These are phyloP conservation scores for Fusarium sacchari DNA, from an alignment of 2,329 filamentous ascomycete species.

Conservation along the genomic window DNA sequence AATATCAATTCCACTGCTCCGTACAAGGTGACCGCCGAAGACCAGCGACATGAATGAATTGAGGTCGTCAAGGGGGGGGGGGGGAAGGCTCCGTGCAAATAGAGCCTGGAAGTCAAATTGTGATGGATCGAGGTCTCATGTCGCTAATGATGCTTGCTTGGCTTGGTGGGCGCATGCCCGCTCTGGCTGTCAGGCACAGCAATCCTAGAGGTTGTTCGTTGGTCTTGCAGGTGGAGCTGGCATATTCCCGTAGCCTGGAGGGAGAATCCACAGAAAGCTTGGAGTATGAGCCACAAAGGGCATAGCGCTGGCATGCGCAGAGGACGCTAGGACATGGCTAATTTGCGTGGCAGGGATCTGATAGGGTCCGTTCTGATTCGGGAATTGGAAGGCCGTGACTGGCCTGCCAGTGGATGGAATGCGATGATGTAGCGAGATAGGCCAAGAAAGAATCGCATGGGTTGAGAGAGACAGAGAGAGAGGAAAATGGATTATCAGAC, in stretches of 20 bases:
- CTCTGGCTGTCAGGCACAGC: constrained; percentile 36
- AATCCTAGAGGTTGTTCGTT: constrained; percentile 26
- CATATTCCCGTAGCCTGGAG: constrained; percentile 4
- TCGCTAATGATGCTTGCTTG: constrained; percentile 23
- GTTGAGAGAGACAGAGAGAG: neutral
- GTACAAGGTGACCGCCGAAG: neutral
- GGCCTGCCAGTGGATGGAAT: constrained; percentile 37
- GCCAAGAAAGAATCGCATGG: constrained; percentile 29
- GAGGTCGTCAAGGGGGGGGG: neutral
- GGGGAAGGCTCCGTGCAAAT: neutral
- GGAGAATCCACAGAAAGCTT: constrained; percentile 13
- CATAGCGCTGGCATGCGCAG: constrained; percentile 23
- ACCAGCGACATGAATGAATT: neutral
- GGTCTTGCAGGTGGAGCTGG: constrained; percentile 19
- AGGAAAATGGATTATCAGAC: neutral
- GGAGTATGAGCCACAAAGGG: constrained; percentile 19
- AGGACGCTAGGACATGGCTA: constrained; percentile 24
- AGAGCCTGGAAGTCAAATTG: constrained; percentile 20
- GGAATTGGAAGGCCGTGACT: constrained; percentile 25
- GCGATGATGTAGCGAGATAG: constrained; percentile 38
- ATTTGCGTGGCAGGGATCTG: constrained; percentile 31
- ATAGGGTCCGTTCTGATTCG: constrained; percentile 31
- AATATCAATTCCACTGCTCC: neutral
- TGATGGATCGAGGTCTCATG: constrained; percentile 33
- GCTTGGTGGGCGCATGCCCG: constrained; percentile 32